Percentiles rank a stretch among this genome's conserved stretches.
Evolutionary conservation across 345 rosid species (phyloP).

Genomic region (Eucalyptus coolabah): DNA sequence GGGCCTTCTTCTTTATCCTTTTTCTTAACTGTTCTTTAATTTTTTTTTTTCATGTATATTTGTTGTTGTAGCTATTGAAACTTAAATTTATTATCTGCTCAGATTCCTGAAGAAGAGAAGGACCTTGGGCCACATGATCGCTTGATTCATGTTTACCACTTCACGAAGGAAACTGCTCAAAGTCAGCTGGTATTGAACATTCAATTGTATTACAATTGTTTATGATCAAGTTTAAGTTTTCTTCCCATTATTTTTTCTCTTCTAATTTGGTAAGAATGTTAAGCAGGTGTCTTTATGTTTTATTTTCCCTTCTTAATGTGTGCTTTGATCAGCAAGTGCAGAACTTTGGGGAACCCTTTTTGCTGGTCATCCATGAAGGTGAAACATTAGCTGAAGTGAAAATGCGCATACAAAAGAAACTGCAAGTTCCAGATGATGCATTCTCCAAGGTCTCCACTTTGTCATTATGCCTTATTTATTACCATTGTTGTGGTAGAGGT

Average conservation of each 20-base stretch:
- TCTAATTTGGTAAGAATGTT: neutral
- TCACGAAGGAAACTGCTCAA: constrained; percentile 61
- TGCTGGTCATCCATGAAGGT: constrained; percentile 84
- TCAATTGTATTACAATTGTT: neutral
- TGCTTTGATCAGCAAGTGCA: constrained; percentile 61
- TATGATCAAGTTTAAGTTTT: neutral
- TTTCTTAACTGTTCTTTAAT: neutral
- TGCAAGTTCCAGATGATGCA: constrained; percentile 85
- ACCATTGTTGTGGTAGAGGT: neutral
- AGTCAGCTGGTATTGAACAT: constrained; percentile 45
- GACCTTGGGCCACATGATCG: constrained; percentile 76
- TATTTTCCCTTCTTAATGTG: neutral
- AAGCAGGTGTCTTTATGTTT: neutral
- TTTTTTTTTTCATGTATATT: neutral
- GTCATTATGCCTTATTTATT: neutral
- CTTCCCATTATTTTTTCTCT: neutral
- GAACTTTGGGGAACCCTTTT: constrained; percentile 95
- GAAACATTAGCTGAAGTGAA: constrained; percentile 80
- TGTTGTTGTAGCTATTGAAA: neutral
- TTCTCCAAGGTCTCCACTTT: constrained; percentile 57
- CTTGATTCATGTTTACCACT: constrained; percentile 87
- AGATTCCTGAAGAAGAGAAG: constrained; percentile 91
- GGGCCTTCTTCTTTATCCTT: neutral
- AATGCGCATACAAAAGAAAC: constrained; percentile 66
- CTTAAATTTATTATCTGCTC: neutral